Conservation (phyloP, 768 basidiomycete genomes). For the Tulasnella calospora region DNA sequence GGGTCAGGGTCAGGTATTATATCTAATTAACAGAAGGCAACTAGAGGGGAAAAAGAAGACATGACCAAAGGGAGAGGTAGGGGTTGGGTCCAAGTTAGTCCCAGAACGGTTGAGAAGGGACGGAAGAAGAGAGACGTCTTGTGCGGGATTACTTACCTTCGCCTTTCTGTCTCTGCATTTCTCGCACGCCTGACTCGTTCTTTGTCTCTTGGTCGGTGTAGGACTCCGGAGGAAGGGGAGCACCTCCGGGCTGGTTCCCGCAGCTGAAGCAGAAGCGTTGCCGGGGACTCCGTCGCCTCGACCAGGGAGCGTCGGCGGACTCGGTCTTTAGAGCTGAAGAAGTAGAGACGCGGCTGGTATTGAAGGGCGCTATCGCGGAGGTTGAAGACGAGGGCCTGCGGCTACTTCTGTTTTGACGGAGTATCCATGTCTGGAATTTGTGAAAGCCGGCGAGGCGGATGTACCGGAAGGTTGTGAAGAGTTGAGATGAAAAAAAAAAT, state of each 20-base stretch:
- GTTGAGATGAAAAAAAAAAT: neutral
- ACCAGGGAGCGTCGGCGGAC: neutral
- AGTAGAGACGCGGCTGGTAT: neutral
- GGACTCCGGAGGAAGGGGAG: constrained; percentile 29
- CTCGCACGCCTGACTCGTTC: constrained; percentile 37
- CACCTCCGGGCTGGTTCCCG: constrained; percentile 9
- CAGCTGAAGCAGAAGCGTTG: neutral
- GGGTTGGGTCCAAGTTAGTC: neutral
- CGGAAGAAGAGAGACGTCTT: constrained; percentile 1
- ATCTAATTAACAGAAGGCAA: too few species aligned
- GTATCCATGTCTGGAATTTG: neutral
- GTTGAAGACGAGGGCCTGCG: neutral
- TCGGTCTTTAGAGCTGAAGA: neutral
- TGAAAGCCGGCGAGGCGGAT: constrained; percentile 7
- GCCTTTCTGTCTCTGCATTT: constrained; percentile 36
- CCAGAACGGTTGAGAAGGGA: neutral
- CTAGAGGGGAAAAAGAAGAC: neutral
- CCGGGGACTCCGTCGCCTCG: neutral
- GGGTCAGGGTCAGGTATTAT: too few species aligned
- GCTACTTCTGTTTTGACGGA: neutral
- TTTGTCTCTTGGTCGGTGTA: constrained; percentile 29
- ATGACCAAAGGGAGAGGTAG: neutral
- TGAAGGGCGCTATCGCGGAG: neutral
- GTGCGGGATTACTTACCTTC: constrained; percentile 33
- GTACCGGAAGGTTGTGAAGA: constrained; percentile 11